Evolutionary conservation across 1,284 basidiomycete species (phyloP).

Genomic region (Calocybe gambosa): DNA sequence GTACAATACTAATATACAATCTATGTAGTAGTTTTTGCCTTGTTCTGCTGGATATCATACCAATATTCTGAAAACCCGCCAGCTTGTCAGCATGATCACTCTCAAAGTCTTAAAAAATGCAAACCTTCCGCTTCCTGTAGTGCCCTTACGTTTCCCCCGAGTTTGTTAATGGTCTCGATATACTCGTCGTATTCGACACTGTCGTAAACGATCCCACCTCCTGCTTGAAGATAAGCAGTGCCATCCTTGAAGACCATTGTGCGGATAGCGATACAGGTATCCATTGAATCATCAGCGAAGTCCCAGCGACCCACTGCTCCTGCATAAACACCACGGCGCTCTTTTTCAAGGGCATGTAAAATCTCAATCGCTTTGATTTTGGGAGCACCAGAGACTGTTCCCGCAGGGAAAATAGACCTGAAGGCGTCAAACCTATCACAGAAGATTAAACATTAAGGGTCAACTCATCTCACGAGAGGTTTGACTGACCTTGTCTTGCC

Average conservation of each 20-base stretch:
- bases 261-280: conserved; percentile 97
- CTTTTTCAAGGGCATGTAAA: conserved; percentile 81
- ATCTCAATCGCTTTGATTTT: conserved; percentile 99
- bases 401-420: conserved; percentile 98
- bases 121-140: conserved; percentile 87
- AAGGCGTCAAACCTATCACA: conserved; percentile 88
- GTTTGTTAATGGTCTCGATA: conserved; percentile 92
- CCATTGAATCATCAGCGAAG: conserved; percentile 93
- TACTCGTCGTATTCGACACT: conserved; percentile 98
- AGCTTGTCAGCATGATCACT: conserved; percentile 4
- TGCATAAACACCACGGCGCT: conserved; percentile 92
- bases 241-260: conserved; percentile 98
- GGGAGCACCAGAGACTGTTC: conserved; percentile 98
- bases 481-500: conserved; percentile 69
- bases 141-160: conserved; percentile 82
- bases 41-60: conserved; percentile 52
- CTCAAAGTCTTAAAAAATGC: conserved; percentile 25
- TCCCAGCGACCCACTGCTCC: conserved; percentile 97
- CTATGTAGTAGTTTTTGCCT: conserved; percentile 22
- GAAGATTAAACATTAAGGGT: conserved; percentile 2
- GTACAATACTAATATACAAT: conserved; percentile 18
- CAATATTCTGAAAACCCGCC: conserved; percentile 48
- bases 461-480: not conserved
- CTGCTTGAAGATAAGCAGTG: conserved; percentile 89
- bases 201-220: conserved; percentile 97